Evolutionary conservation across 2,329 filamentous ascomycete genomes (phyloP).

Genomic region (Venturia asperata): DNA sequence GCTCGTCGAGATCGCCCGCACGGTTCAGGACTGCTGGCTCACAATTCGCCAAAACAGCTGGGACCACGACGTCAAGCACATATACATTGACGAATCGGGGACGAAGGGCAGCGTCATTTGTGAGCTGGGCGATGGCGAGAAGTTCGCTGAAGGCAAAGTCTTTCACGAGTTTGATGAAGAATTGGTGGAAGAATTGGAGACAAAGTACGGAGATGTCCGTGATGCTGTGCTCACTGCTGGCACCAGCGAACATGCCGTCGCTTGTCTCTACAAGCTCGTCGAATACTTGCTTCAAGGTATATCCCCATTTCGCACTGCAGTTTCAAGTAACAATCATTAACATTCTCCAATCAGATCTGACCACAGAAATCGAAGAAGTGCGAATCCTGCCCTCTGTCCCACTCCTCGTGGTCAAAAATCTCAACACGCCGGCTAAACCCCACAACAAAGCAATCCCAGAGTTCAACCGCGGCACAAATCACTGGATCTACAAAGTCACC

Average conservation of each 20-base stretch:
- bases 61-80: neutral
- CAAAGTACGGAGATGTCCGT: neutral
- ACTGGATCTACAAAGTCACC: conserved; percentile 8
- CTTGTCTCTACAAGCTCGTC: conserved; percentile 1
- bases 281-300: conserved; percentile 2
- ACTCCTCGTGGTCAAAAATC: neutral
- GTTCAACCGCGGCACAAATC: neutral
- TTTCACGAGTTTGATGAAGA: neutral
- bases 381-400: neutral
- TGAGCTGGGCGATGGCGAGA: neutral
- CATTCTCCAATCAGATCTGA: neutral
- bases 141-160: neutral
- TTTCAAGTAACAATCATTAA: neutral
- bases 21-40: neutral
- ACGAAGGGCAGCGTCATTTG: neutral
- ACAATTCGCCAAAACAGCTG: neutral
- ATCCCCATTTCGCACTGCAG: neutral
- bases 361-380: neutral
- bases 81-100: neutral
- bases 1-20: neutral
- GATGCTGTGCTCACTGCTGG: conserved; percentile 9
- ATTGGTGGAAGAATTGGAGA: neutral
- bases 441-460: neutral
- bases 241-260: conserved; percentile 7
- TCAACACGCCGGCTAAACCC: neutral